Evolutionary conservation across 345 rosid genomes (phyloP), one percentile per base, ranked within the genome.

Genomic region (Brassica incana): DNA sequence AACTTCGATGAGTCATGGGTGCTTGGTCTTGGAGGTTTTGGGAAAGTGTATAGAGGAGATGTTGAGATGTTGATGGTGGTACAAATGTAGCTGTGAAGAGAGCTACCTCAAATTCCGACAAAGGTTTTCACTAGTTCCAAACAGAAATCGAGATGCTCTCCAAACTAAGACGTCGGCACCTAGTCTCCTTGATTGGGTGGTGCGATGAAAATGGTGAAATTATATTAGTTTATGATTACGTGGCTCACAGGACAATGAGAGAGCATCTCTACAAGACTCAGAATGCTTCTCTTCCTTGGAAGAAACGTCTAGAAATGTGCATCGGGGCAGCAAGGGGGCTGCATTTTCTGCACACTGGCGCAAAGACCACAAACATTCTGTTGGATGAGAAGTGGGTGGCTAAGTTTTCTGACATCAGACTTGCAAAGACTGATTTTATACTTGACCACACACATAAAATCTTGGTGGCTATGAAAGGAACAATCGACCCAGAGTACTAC

Each of bases 1-100:
- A 90, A 95, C 86, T 95, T 93, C 18, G 97, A 29, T 29, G 32
- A 29, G 32, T 29, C 93, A 67, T 73, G 91, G 8, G 76, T 92
- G 62, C 97, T 95, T 15, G 99, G 99, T 54, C 94, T 95, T 61
- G 98, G 99, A 60, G 99, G 99, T 71, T 95, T 95, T 20, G 99
- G 99, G 35, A 95, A 92, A 80, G 99, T 95, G 52, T 92, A 92
- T 86, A 83, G 84, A 67, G 98, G 99, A 82, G 97, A 92, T 64
- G 86, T 95, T 9, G 98, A 95, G 65, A 23, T 23, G 25, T 23
- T 23, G 97, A 98, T 0, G 92, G 84, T 2, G 92, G 91, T 29
- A 29, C 32, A 3, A 90, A 85, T 83, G 99, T 95, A 77, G 99
- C 99, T 3, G 90, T 93, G 88, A 93, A 95, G 87, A 92, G 99